Percentiles rank a stretch among this genome's conserved stretches.
These are phyloP conservation scores for Chytriomyces sp. DNA, from an alignment of 192 early-diverging fungal genomes.

Conservation along the genomic window DNA sequence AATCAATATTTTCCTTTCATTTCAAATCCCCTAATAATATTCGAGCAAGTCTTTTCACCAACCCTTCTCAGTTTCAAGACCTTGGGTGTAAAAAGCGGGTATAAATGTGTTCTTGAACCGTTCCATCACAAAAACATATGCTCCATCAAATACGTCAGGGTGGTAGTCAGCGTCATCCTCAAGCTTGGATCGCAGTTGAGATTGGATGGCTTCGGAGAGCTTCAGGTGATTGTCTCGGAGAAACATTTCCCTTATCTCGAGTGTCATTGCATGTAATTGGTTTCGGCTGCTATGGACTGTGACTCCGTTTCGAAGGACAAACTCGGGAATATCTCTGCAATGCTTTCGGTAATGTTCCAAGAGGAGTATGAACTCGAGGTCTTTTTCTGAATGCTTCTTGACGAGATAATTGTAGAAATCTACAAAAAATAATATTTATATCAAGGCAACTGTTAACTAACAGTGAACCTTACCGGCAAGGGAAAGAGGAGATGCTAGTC, in stretches of 20 bases:
- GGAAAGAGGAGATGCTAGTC: constrained; percentile 16
- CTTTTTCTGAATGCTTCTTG: constrained; percentile 2
- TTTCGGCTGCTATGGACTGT: constrained; percentile 20
- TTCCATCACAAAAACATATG: constrained; percentile 9
- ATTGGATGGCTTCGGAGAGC: background rate
- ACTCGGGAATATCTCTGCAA: constrained; percentile 21
- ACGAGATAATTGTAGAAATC: constrained; percentile 21
- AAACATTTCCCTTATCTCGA: constrained; percentile 9
- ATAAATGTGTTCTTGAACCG: constrained; percentile 13
- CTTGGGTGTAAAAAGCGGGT: constrained; percentile 22
- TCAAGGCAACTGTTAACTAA: background rate
- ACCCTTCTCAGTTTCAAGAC: constrained; percentile 8
- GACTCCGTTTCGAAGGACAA: constrained; percentile 22
- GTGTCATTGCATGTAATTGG: background rate
- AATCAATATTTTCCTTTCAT: no score
- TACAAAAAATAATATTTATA: background rate
- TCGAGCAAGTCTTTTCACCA: no score
- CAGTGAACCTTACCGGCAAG: constrained; percentile 2
- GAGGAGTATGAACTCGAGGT: constrained; percentile 10
- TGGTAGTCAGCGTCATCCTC: constrained; percentile 11
- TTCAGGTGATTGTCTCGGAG: background rate
- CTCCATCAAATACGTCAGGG: constrained; percentile 20
- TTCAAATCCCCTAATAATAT: no score
- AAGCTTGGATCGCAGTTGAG: background rate
- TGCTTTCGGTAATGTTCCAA: constrained; percentile 19